Percentiles rank a stretch among this genome's conserved stretches.
These are phyloP conservation scores for Puccinia horiana DNA, from an alignment of 1,284 basidiomycete species.

Conservation along the genomic window DNA sequence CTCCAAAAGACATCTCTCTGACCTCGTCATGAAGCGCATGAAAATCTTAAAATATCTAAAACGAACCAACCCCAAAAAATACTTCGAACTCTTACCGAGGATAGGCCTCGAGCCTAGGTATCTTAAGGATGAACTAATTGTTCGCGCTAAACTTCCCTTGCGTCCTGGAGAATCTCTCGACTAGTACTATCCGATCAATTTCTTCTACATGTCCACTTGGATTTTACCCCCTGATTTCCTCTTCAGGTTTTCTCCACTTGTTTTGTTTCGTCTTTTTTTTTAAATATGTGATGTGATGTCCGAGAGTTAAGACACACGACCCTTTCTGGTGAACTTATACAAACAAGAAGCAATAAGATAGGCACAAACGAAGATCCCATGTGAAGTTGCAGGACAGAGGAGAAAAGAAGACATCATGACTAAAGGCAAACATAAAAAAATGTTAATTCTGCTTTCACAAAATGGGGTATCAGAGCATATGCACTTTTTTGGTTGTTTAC, in stretches of 20 bases:
- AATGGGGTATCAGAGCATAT: not conserved
- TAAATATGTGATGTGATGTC: not conserved
- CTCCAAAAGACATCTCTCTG: conserved; percentile 33
- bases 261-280: not conserved
- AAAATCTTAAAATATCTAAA: conserved; percentile 44
- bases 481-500: not conserved
- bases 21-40: conserved; percentile 47
- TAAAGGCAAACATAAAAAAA: not conserved
- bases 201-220: not conserved
- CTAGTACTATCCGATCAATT: not conserved
- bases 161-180: conserved; percentile 40
- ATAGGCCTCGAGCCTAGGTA: conserved; percentile 45
- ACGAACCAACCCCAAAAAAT: conserved; percentile 23
- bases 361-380: not conserved
- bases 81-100: conserved; percentile 38
- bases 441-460: not conserved
- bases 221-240: not conserved
- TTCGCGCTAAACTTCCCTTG: conserved; percentile 42
- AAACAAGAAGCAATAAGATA: not conserved
- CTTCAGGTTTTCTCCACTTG: not conserved
- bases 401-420: not conserved
- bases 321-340: not conserved
- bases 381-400: not conserved
- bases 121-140: conserved; percentile 39
- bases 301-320: not conserved